Base-by-base conservation (phyloP, 2,329 filamentous ascomycete genomes). In the Aspergillus glaucus region DNA sequence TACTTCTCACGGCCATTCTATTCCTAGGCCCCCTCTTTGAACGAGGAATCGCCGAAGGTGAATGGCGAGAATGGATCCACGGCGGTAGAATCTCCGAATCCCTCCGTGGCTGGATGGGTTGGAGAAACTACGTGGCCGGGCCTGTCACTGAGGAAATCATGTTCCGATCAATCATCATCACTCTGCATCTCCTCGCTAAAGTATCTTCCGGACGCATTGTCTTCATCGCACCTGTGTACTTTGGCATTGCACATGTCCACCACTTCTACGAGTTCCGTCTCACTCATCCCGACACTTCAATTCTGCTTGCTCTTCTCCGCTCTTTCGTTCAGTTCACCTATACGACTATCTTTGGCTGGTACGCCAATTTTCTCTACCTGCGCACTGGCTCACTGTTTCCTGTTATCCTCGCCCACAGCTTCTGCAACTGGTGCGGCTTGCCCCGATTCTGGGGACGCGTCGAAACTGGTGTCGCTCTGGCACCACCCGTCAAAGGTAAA, bases 191-290 rank as follows among this genome's bases (percentile, higher is more conserved):
- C 26, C 75, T 90, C 44, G 84, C 89, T 17, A 79, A 78, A 41
- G 74, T 82, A 45, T 76, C 78, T 40, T 66, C 74, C 0, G 62
- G 65, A 3, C 71, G 62, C 2, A 89, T 88, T 55, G 80, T 95
- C 62, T 89, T 95, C 70, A 73, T 88, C 9, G 88, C 88, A 1
- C 92, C 92, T 6, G 74, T 96, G 9, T 85, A 95, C 66, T 97
- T 97, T 64, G 92, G 92, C 45, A 82, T 95, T 41, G 91, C 93
- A 6, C 93, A 98, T 71, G 71, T 95, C 43, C 92, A 98, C 70
- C 93, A 98, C 71, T 89, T 95, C 67, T 95, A 95, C 73, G 93
- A 97, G 71, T 95, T 95, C 69, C 80, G 86, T 49, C 76, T 95
- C 49, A 88, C 86, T 1, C 82, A 94, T 59, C 88, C 88, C 7